Base-by-base conservation (phyloP, 495 filamentous ascomycete species). In the Tuber aestivum region DNA sequence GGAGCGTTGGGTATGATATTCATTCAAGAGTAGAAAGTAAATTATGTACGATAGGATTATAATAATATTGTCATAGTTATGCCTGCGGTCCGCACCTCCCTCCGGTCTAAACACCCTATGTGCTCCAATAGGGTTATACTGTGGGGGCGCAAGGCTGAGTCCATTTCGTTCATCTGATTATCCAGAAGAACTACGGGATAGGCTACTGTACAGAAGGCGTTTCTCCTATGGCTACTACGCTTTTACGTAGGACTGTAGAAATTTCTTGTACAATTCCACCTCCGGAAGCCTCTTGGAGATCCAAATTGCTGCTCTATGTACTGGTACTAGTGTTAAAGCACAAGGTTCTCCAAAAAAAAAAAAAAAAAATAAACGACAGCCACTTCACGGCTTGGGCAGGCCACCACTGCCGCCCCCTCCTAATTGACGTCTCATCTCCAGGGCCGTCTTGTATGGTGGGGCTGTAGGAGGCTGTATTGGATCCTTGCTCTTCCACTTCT, bases 381-480 rank as follows among this genome's bases (percentile, higher is more conserved):
- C 14, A 1, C 56, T 35, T 65, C 56, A 65, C 14, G 56, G 35
- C 18, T 27, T 35, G n/a, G 56, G 16, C 14, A 5, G n/a, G 56
- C 27, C 27, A 65, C 56, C 56, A 35, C 68, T 72, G 56, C 27
- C 27, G 35, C 56, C 56, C n/a, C 68, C 74, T 71, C 74, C 81
- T 68, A 70, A 70, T 78, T 70, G 75, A 74, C 72, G 76, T 72
- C 93, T 88, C 85, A 96, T 84, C 83, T 99, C 95, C 75, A 99
- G 86, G 5, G 96, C 95, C 23, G 89, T 88, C 83, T 94, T 94
- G 77, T 99, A 99, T 0, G 95, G 96, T 2, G 95, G 95, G 12
- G 96, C 96, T 16, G 94, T 98, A 9, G 95, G 95, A 9, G 94
- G 95, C 77, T 97, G 95, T n/a, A 99, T 88, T 0, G 95, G 95